phyloP scores from a whole-genome alignment of 75 land plant species.

The Pseudotsuga menziesii region DNA sequence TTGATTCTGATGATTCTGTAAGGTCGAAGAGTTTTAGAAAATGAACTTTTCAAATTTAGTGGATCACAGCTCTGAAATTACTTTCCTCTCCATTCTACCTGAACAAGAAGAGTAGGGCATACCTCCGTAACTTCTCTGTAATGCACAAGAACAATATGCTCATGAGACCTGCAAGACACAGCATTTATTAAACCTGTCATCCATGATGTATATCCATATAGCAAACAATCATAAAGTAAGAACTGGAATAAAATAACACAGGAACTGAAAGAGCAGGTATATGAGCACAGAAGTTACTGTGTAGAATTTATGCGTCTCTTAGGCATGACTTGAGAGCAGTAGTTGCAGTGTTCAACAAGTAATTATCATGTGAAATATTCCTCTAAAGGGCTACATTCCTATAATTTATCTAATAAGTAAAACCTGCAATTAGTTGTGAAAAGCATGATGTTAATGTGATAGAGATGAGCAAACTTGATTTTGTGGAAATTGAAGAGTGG shows the following conservation, averaged over 20 bases:
- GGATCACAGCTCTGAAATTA: neutral
- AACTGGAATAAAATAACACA: neutral
- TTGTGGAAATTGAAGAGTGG: neutral
- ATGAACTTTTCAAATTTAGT: neutral
- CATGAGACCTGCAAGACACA: conserved; percentile 55
- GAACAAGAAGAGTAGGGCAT: neutral
- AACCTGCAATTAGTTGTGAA: neutral
- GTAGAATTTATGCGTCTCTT: neutral
- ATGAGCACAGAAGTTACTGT: neutral
- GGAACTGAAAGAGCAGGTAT: neutral
- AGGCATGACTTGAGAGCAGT: neutral
- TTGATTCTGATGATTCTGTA: neutral
- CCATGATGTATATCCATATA: neutral
- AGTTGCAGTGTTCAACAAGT: neutral
- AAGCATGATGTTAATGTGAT: conserved; percentile 2
- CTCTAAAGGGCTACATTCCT: neutral
- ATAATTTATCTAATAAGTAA: neutral
- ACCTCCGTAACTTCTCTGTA: conserved; percentile 88
- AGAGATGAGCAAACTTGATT: neutral
- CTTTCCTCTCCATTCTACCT: no score
- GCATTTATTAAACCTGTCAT: neutral
- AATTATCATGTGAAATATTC: neutral
- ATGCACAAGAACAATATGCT: conserved; percentile 96
- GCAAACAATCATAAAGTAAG: neutral
- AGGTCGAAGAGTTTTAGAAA: neutral